These are phyloP conservation scores for Neurospora africana DNA, from an alignment of 495 filamentous ascomycete genomes.

Conservation along the genomic window DNA sequence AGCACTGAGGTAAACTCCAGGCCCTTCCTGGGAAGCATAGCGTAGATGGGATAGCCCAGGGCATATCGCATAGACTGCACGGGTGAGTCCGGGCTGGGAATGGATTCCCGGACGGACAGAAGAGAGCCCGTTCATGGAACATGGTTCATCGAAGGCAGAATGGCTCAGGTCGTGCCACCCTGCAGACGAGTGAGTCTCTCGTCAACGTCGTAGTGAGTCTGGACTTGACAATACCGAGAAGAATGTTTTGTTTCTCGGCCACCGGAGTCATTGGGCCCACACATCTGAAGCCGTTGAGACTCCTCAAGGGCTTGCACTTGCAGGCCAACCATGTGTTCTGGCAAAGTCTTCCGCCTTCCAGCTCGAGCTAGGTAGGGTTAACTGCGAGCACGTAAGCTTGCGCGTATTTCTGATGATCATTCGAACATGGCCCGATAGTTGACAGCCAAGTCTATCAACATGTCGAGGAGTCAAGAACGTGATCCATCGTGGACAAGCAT, in stretches of 20 bases:
- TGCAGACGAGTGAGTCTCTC: background rate
- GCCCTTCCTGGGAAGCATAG: slow-evolving; percentile 15
- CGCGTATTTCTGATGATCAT: background rate
- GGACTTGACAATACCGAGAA: background rate
- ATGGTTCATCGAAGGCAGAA: background rate
- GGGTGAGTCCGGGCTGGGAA: slow-evolving; percentile 9
- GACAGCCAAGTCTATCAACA: background rate
- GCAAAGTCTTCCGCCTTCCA: background rate
- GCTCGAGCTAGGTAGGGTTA: background rate
- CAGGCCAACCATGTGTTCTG: background rate
- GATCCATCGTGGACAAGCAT: background rate
- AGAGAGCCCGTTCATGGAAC: slow-evolving; percentile 16
- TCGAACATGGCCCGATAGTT: background rate
- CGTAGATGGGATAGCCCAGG: background rate
- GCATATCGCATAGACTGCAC: background rate
- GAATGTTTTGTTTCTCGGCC: background rate
- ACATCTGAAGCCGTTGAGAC: background rate
- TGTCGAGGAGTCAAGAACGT: background rate
- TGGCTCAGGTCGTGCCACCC: background rate
- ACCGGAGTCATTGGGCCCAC: background rate
- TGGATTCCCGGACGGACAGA: slow-evolving; percentile 13
- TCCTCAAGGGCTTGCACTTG: background rate
- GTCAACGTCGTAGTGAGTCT: background rate
- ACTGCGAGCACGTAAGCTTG: background rate
- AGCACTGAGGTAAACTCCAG: background rate